Evolutionary conservation across 176 grass and related monocot genomes (phyloP).

Genomic region (Melocanna baccifera): DNA sequence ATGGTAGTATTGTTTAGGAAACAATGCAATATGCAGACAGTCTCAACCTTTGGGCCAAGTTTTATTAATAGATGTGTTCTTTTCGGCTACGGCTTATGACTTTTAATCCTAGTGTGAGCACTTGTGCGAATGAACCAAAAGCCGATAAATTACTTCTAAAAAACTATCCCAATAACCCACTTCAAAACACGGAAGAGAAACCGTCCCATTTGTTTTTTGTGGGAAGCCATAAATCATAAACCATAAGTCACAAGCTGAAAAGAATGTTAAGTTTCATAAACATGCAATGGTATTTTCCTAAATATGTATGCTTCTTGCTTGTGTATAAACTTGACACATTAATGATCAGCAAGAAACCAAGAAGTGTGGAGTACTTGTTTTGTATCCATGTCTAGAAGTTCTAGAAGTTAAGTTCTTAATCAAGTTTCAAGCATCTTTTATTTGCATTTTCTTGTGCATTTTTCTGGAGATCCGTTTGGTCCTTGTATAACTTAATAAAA

Average conservation of each 20-base stretch:
- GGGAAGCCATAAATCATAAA: no score
- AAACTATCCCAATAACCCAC: no score
- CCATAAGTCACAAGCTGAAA: no score
- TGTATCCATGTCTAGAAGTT: neutral
- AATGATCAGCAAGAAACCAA: neutral
- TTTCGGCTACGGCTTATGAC: no score
- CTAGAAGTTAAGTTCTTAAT: neutral
- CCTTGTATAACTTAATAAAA: constrained; percentile 30
- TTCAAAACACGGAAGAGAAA: no score
- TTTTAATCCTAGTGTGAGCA: no score
- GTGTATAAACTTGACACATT: constrained; percentile 1
- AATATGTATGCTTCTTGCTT: constrained; percentile 6
- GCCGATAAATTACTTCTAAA: no score
- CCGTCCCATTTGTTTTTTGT: no score
- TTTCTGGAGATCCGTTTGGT: neutral
- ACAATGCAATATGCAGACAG: neutral
- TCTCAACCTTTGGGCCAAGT: neutral
- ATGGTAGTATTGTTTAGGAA: constrained; percentile 2
- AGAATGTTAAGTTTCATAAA: neutral
- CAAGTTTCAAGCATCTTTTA: neutral
- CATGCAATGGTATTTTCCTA: neutral
- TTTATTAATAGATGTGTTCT: neutral
- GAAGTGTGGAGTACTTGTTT: neutral
- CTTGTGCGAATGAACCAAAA: no score
- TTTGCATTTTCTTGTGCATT: constrained; percentile 1